phyloP scores from a whole-genome alignment of 169 alveolate species.

The Babesia bovis region DNA sequence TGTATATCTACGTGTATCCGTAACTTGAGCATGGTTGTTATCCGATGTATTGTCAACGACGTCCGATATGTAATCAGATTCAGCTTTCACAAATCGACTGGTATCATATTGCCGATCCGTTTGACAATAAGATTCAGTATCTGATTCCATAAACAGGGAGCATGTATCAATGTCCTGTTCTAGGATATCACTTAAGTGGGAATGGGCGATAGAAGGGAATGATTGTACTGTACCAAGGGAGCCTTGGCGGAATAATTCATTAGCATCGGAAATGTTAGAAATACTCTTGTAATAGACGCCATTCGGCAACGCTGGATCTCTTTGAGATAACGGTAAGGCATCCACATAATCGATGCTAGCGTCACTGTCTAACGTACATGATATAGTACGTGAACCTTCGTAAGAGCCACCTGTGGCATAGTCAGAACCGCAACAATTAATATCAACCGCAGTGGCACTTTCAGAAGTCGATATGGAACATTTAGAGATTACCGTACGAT shows the following conservation, averaged over 20 bases:
- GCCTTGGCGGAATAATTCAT: background rate
- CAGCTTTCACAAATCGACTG: background rate
- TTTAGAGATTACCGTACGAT: background rate
- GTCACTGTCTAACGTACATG: background rate
- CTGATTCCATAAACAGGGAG: conserved; percentile 30
- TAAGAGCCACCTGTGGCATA: too few species aligned
- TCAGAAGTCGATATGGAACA: conserved; percentile 1
- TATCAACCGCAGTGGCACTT: background rate
- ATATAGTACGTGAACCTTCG: too few species aligned
- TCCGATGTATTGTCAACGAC: background rate
- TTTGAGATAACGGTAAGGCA: background rate
- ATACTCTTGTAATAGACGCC: background rate
- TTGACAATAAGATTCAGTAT: conserved; percentile 28
- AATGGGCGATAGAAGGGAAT: background rate
- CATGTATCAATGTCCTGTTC: background rate
- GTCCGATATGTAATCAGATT: background rate
- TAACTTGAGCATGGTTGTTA: background rate
- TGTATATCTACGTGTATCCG: background rate
- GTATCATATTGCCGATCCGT: background rate
- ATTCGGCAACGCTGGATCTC: background rate
- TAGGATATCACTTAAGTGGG: background rate
- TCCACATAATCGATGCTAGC: background rate
- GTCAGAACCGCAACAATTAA: background rate
- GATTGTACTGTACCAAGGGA: background rate
- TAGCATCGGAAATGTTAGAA: background rate